Conservation (phyloP, 768 basidiomycete species). For the Pleurotus pulmonarius region DNA sequence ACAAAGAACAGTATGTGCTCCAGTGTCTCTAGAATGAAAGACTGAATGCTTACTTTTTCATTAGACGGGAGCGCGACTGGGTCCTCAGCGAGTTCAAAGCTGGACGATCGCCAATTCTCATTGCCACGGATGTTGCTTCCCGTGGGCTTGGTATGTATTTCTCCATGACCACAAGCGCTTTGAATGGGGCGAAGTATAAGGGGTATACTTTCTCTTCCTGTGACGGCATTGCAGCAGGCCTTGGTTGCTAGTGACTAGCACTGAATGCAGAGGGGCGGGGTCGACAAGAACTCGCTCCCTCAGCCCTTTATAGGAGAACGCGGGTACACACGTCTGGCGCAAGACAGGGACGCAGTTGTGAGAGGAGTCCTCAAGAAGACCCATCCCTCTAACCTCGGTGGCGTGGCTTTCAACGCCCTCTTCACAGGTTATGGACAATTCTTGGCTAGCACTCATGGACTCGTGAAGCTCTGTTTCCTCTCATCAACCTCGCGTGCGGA, state of each 20-base stretch:
- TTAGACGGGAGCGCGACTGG: constrained; percentile 97
- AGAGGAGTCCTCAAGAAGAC: constrained; percentile 5
- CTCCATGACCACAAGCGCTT: constrained; percentile 19
- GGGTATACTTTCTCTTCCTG: constrained; percentile 9
- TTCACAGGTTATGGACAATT: constrained; percentile 5
- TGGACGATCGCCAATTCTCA: constrained; percentile 94
- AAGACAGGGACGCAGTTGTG: constrained; percentile 6
- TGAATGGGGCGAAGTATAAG: constrained; percentile 16
- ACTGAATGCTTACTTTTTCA: constrained; percentile 1
- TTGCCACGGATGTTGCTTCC: constrained; percentile 98
- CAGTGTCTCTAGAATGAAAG: not conserved
- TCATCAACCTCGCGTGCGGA: not conserved
- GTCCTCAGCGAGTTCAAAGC: constrained; percentile 98
- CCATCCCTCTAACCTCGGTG: constrained; percentile 4
- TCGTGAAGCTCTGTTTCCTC: constrained; percentile 13
- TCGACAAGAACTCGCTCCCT: not conserved
- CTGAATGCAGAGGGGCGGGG: not conserved
- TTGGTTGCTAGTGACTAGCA: not conserved
- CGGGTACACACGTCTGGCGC: constrained; percentile 4
- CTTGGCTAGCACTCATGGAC: constrained; percentile 7
- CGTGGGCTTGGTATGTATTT: constrained; percentile 97
- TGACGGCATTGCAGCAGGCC: constrained; percentile 2
- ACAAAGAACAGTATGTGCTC: constrained; percentile 89
- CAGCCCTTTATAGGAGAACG: constrained; percentile 2
- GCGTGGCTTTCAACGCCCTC: not conserved